These are phyloP conservation scores for Neostapfia colusana DNA, from an alignment of 176 grass and related monocot species.

Conservation along the genomic window DNA sequence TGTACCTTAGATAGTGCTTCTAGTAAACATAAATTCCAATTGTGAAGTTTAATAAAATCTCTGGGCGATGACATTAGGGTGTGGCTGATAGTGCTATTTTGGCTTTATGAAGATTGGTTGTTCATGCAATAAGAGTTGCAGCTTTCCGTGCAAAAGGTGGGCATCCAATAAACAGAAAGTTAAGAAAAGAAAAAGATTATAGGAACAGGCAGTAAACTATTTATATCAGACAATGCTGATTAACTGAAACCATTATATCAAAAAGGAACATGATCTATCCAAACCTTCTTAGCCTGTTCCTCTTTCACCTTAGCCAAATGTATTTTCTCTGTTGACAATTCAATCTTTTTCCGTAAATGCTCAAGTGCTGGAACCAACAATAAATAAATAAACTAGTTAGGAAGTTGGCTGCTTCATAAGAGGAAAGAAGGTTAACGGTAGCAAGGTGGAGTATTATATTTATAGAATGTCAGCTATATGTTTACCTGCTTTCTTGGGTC, in stretches of 20 bases:
- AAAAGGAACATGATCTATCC: not conserved
- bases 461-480: constrained; percentile 30
- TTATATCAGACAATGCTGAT: constrained; percentile 1
- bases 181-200: constrained; percentile 5
- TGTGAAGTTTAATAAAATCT: not conserved
- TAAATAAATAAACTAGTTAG: not conserved
- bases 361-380: constrained; percentile 65
- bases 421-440: constrained; percentile 12
- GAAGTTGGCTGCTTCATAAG: not conserved
- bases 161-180: not conserved
- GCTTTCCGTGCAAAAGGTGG: not conserved
- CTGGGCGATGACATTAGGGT: not conserved
- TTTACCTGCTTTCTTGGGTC: constrained; percentile 93
- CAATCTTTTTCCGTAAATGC: constrained; percentile 87
- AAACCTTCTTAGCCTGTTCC: constrained; percentile 83
- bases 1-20: not conserved
- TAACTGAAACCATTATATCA: constrained; percentile 20
- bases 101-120: not conserved
- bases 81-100: not conserved
- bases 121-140: constrained; percentile 11
- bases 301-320: constrained; percentile 79
- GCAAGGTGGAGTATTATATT: constrained; percentile 3
- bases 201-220: not conserved
- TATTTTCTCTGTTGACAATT: constrained; percentile 84
- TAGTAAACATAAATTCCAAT: not conserved